Evolutionary conservation across 257 asterid genomes (phyloP).

Genomic region (Solanum appendiculatum): DNA sequence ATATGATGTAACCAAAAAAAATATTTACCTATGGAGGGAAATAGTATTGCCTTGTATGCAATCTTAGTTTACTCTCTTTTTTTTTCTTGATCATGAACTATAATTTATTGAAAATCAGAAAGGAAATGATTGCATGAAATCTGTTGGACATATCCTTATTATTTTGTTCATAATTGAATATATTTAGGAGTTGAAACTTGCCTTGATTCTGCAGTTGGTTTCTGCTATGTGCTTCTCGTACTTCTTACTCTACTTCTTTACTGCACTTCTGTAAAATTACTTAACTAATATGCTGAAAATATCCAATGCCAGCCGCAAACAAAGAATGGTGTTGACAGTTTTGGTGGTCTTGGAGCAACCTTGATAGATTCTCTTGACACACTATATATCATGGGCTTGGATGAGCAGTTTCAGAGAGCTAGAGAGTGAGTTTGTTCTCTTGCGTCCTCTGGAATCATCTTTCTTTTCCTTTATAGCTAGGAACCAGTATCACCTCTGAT

Average conservation of each 20-base stretch:
- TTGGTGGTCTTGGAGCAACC: constrained; percentile 99
- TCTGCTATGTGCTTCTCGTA: not conserved
- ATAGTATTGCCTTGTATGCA: not conserved
- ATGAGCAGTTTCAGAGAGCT: constrained; percentile 92
- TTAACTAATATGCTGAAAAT: constrained; percentile 4
- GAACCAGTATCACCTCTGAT: not conserved
- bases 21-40: not conserved
- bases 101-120: not conserved
- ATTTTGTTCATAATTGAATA: not conserved
- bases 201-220: not conserved
- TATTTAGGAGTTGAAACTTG: not conserved
- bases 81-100: not conserved
- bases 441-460: not conserved
- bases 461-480: not conserved
- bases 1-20: not conserved
- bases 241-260: not conserved
- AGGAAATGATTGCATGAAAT: not conserved
- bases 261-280: not conserved
- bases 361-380: constrained; percentile 94
- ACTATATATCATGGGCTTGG: constrained; percentile 89
- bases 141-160: not conserved
- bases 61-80: not conserved
- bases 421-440: constrained; percentile 63
- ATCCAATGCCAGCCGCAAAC: constrained; percentile 75
- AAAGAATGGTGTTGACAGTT: constrained; percentile 84